phyloP scores from a whole-genome alignment of 805 yeast species.

The Zygosaccharomyces pseudorouxii region DNA sequence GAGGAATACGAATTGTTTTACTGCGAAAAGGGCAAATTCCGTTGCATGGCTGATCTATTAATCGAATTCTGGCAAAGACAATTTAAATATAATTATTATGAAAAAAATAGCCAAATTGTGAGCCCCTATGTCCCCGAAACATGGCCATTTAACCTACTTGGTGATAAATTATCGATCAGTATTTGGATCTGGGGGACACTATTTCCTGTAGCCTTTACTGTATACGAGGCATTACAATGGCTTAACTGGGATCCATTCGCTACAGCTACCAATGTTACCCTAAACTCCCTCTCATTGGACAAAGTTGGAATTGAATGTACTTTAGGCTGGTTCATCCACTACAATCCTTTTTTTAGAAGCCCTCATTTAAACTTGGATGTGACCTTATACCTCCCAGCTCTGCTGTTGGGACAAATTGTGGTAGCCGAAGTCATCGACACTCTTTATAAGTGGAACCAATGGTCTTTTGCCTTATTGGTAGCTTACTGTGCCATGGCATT shows the following conservation, averaged over 20 bases:
- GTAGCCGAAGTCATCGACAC: constrained; percentile 14
- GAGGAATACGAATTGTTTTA: constrained; percentile 3
- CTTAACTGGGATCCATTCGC: constrained; percentile 22
- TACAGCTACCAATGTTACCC: neutral
- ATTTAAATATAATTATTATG: constrained; percentile 22
- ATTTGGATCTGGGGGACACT: constrained; percentile 21
- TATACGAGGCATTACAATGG: constrained; percentile 3
- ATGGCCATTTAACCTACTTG: constrained; percentile 21
- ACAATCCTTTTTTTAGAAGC: constrained; percentile 19
- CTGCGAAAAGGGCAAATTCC: neutral
- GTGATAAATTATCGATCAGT: constrained; percentile 6
- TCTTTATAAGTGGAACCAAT: constrained; percentile 12
- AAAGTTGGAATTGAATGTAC: constrained; percentile 20
- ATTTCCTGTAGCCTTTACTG: constrained; percentile 9
- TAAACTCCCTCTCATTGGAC: constrained; percentile 9
- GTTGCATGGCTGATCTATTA: constrained; percentile 3
- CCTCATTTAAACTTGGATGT: constrained; percentile 19
- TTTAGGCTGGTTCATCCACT: constrained; percentile 32
- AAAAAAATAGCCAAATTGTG: constrained; percentile 12
- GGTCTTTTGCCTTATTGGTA: constrained; percentile 6
- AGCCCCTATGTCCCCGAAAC: constrained; percentile 6
- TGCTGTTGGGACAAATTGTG: constrained; percentile 20
- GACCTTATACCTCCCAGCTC: constrained; percentile 24
- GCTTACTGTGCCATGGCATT: constrained; percentile 7
- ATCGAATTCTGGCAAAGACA: constrained; percentile 14